Evolutionary conservation across 768 basidiomycete species (phyloP), one percentile per base, ranked within the genome.

Genomic region (Pisolithus albus): DNA sequence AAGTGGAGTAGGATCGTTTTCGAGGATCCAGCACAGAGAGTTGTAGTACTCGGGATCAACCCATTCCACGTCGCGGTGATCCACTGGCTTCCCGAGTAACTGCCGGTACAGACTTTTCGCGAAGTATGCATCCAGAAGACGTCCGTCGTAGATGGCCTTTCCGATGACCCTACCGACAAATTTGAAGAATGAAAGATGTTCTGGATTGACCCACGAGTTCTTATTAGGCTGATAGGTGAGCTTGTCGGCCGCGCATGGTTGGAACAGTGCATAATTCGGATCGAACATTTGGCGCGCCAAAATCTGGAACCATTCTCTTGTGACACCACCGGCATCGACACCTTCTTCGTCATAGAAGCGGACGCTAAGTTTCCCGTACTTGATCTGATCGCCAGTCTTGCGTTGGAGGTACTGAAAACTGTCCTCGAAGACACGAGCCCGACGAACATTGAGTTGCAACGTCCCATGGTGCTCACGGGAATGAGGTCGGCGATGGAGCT

Each of bases 31-130:
- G 62, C 89, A 89, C 10, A 99, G 75, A 0, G 92, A 95, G 58
- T 95, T 97, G 75, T 97, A 97, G 67, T 98, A 98, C 68, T 95
- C 92, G 0, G 94, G 94, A 70, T 98, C 94, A 39, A 97, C 88
- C 84, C 91, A 95, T 70, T 98, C 94, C 19, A 98, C 88, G 64
- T 98, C 95, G 55, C 83, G 80, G 68, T 97, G 92, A 67, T 98
- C 94, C 52, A 98, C 93, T 7, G 83, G 92, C 64, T 94, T 92
- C 41, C 88, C 91, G 26, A 99, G 77, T 24, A 99, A 76, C 66
- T 98, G 96, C 54, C 95, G 82, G 74, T 99, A 98, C 68, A 98
- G 71, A 59, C 95, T 95, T 59, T 94, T 84, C 16, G 92, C 92
- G 66, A 99, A 99, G 76, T 99, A 95, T 18, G 96, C 96, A 65